Base-by-base conservation (phyloP, 495 filamentous ascomycete species). In the Penicillium nucicola region DNA sequence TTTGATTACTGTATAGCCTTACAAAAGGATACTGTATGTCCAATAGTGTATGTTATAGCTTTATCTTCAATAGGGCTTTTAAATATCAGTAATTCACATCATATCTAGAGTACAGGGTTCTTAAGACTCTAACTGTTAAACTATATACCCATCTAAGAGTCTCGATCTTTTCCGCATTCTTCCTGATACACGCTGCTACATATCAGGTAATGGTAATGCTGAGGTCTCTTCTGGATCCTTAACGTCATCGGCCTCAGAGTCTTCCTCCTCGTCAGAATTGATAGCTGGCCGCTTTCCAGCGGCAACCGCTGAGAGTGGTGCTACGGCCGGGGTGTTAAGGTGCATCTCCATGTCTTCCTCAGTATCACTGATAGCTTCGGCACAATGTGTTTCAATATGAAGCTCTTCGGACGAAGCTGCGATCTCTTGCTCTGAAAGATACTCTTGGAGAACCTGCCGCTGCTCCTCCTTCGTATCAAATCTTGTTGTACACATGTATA, bases 401-500 rank as follows among this genome's bases (percentile, higher is more conserved):
- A 38, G 35, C 33, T 5, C 42, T 33, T 44, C 28, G 1, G 23
- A 3, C 28, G 42, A 25, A 19, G 42, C 42, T 32, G 22, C 13
- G 4, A 19, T 44, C 42, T 44, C 42, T 13, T 32, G 1, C 1
- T 18, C 28, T 30, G 42, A 31, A 11, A 44, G 42, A 44, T 32
- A 44, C 23, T 44, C 42, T 13, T 32, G 8, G 15, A 44, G 22
- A 30, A 44, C 33, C 28, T n/a, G 6, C 14, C 35, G 35, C 35
- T 38, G 18, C 35, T 38, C 35, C 35, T 38, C 23, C 23, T 44
- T 44, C 1, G 19, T 32, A 33, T 44, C 42, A 12, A 44, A 44
- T 30, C 28, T 44, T 30, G 42, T 44, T 44, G 13, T 44, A 30
- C 42, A 44, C 25, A 44, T 44, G 10, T 34, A 48, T 33, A 48